Evolutionary conservation across 257 asterid species (phyloP), one percentile per base, ranked within the genome.

Genomic region (Anisodus acutangulus): DNA sequence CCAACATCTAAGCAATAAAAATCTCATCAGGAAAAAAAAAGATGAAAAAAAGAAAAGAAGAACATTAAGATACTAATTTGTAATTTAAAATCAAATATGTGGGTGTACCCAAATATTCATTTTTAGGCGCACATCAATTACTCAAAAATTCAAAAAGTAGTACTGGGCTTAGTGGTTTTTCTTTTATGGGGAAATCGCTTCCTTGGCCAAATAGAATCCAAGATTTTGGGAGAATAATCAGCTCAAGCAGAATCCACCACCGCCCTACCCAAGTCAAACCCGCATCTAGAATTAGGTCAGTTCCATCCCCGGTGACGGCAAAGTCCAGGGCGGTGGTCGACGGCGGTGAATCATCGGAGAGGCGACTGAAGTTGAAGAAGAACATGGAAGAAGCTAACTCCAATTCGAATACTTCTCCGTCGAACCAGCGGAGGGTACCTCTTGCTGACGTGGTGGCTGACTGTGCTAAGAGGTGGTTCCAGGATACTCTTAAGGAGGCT

Each of bases 381-480:
- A 86, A 66, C 67, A 93, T 90, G 97, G 97, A 87, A 85, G 91
- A 85, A 89, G 92, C 91, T 2, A 76, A 53, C 9, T 68, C 86
- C 7, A 84, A 67, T 17, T 71, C 85, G 17, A 66, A 12, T 49
- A 26, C 88, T 22, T 78, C 81, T 13, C 64, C 86, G 66, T 71
- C 53, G 64, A 90, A 85, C 82, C 90, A 88, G 89, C 90, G 71
- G 85, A 90, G 88, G 88, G 59, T 82, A 80, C 98, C 98, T 11
- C 91, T 97, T 47, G 88, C 95, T 41, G 97, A 90, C 58, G 98
- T 93, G 91, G 99, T 97, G 86, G 87, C 94, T 58, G 98, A 93
- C 84, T 97, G 99, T 72, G 92, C 87, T 10, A 95, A 86, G 87
- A 91, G 98, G 85, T 97, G 99, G 98, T 97, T 97, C 85, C 96